Conservation (phyloP, 2,329 filamentous ascomycete genomes). For the Neonectria faginata region DNA sequence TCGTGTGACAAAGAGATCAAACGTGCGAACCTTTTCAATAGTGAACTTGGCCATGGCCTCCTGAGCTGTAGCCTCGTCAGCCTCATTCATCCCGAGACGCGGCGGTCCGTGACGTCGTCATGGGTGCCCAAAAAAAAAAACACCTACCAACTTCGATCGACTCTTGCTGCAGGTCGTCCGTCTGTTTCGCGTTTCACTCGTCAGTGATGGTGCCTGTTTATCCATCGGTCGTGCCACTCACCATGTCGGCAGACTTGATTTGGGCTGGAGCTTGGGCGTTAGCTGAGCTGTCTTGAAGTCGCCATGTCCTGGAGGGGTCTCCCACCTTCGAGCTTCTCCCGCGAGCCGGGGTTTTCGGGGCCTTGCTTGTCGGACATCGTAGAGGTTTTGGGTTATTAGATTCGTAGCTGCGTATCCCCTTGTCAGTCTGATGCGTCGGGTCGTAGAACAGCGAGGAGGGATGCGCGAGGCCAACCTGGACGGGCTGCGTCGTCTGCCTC, state of each 20-base stretch:
- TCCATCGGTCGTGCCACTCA: conserved; percentile 58
- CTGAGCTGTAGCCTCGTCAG: conserved; percentile 61
- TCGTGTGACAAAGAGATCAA: conserved; percentile 12
- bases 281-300: conserved; percentile 11
- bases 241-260: conserved; percentile 99
- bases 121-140: conserved; percentile 22
- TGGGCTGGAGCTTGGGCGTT: conserved; percentile 72
- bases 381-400: conserved; percentile 16
- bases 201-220: conserved; percentile 45
- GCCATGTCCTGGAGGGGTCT: conserved; percentile 16
- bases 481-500: conserved; percentile 9
- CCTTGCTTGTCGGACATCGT: conserved; percentile 55
- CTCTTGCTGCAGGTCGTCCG: conserved; percentile 96
- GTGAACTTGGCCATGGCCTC: conserved; percentile 73
- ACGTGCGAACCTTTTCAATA: conserved; percentile 66
- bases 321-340: conserved; percentile 83
- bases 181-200: conserved; percentile 64
- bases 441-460: conserved; percentile 11
- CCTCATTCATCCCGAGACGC: conserved; percentile 23
- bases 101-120: conserved; percentile 15
- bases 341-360: conserved; percentile 61
- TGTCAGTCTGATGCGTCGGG: conserved; percentile 21
- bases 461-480: conserved; percentile 10
- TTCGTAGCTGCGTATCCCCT: conserved; percentile 12
- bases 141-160: conserved; percentile 92